Evolutionary conservation across 768 basidiomycete genomes (phyloP).

Genomic region (Grammothele lineata): DNA sequence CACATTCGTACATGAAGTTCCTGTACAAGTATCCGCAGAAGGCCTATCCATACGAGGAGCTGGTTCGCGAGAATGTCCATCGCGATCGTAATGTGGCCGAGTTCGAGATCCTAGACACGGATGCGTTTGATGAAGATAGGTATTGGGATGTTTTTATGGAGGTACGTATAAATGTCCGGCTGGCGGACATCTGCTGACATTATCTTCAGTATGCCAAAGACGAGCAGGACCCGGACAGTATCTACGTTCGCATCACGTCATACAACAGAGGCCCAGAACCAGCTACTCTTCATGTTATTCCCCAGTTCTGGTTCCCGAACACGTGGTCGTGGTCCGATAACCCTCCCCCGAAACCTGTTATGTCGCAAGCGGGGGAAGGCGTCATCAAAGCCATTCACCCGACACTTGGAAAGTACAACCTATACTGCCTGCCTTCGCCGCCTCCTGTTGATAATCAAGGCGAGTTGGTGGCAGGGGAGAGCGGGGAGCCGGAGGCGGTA

Average conservation of each 20-base stretch:
- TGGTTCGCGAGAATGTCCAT: slow-evolving; percentile 80
- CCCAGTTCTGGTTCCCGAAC: slow-evolving; percentile 96
- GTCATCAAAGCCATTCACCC: slow-evolving; percentile 73
- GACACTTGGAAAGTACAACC: slow-evolving; percentile 66
- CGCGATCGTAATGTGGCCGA: slow-evolving; percentile 84
- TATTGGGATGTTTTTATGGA: slow-evolving; percentile 99
- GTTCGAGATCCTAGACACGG: slow-evolving; percentile 92
- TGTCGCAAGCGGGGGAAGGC: slow-evolving; percentile 53
- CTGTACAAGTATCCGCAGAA: slow-evolving; percentile 98
- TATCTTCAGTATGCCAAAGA: slow-evolving; percentile 88
- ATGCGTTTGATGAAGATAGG: slow-evolving; percentile 83
- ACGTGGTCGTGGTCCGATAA: slow-evolving; percentile 93
- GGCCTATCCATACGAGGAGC: slow-evolving; percentile 89
- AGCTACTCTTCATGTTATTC: slow-evolving; percentile 90
- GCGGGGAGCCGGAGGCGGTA: slow-evolving; percentile 56
- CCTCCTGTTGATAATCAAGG: slow-evolving; percentile 79
- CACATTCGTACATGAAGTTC: slow-evolving; percentile 99
- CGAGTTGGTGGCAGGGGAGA: slow-evolving; percentile 33
- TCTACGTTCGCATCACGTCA: slow-evolving; percentile 91
- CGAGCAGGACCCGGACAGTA: slow-evolving; percentile 80
- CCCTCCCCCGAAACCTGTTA: slow-evolving; percentile 59
- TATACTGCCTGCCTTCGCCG: slow-evolving; percentile 91
- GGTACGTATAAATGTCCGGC: slow-evolving; percentile 43
- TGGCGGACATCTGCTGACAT: slow-evolving; percentile 5
- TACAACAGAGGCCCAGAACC: slow-evolving; percentile 97